These are phyloP conservation scores for Brassica cretica DNA, from an alignment of 345 rosid species.

Conservation along the genomic window DNA sequence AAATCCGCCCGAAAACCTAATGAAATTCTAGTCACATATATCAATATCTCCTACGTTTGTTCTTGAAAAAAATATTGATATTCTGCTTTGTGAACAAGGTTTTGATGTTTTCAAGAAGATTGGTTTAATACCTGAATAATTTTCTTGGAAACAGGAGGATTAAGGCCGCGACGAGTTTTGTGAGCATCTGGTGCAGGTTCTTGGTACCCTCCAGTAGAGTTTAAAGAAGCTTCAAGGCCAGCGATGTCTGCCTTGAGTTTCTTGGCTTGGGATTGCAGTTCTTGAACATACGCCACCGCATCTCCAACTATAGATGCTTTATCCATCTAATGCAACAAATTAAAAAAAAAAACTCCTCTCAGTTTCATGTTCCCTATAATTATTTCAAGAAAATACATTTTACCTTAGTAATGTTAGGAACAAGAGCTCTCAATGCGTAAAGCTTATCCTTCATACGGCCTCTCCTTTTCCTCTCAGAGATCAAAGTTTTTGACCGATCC, in stretches of 20 bases:
- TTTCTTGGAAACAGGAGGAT: conserved; percentile 45
- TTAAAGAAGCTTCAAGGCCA: conserved; percentile 60
- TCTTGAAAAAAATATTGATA: background rate
- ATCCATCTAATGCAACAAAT: conserved; percentile 62
- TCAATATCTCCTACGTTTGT: background rate
- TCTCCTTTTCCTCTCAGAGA: conserved; percentile 72
- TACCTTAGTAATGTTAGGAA: conserved; percentile 92
- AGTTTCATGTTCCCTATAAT: background rate
- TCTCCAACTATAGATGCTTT: conserved; percentile 93
- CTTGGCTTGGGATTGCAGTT: conserved; percentile 64
- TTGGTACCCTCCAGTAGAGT: conserved; percentile 32
- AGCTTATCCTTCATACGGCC: conserved; percentile 91
- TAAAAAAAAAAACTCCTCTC: background rate
- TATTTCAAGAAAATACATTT: background rate
- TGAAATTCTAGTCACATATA: background rate
- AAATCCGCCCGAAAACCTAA: background rate
- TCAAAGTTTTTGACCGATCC: conserved; percentile 69
- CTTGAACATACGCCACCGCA: conserved; percentile 71
- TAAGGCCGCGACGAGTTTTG: conserved; percentile 29
- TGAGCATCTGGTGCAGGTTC: conserved; percentile 30
- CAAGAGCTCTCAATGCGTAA: conserved; percentile 75
- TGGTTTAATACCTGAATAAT: conserved; percentile 55
- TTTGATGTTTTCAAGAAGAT: conserved; percentile 3
- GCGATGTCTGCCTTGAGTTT: conserved; percentile 69
- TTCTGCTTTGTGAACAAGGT: background rate